Evolutionary conservation across 2,329 filamentous ascomycete genomes (phyloP).

Genomic region (Paecilomyces niveus): DNA sequence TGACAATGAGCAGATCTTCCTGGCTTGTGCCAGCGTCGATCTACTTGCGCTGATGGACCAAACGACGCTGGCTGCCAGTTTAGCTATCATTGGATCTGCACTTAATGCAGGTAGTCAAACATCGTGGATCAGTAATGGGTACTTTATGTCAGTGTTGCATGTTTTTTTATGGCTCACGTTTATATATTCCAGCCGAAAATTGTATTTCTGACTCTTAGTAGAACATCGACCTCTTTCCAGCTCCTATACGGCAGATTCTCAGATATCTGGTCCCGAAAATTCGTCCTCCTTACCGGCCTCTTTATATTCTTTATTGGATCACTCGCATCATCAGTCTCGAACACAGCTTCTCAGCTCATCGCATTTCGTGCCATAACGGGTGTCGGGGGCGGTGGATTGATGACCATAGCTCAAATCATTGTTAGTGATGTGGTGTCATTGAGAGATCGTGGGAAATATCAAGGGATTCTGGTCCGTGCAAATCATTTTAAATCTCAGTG

Average conservation of each 20-base stretch:
- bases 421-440: conserved; percentile 55
- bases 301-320: conserved; percentile 50
- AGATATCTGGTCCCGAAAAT: conserved; percentile 55
- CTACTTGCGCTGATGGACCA: conserved; percentile 52
- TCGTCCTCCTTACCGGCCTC: conserved; percentile 48
- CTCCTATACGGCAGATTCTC: conserved; percentile 57
- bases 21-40: conserved; percentile 51
- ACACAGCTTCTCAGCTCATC: conserved; percentile 51
- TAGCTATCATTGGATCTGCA: conserved; percentile 48
- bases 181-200: conserved; percentile 10
- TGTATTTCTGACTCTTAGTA: conserved; percentile 60
- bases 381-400: conserved; percentile 55
- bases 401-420: conserved; percentile 53
- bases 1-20: conserved; percentile 43
- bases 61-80: conserved; percentile 49
- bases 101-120: conserved; percentile 44
- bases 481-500: no score
- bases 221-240: conserved; percentile 63
- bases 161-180: conserved; percentile 64
- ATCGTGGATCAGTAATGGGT: conserved; percentile 51
- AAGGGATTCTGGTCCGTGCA: neutral
- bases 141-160: conserved; percentile 54
- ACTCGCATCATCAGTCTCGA: conserved; percentile 52
- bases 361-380: conserved; percentile 55
- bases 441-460: conserved; percentile 24